phyloP scores from a whole-genome alignment of 306 rosid genomes.

The Canavalia gladiata region DNA sequence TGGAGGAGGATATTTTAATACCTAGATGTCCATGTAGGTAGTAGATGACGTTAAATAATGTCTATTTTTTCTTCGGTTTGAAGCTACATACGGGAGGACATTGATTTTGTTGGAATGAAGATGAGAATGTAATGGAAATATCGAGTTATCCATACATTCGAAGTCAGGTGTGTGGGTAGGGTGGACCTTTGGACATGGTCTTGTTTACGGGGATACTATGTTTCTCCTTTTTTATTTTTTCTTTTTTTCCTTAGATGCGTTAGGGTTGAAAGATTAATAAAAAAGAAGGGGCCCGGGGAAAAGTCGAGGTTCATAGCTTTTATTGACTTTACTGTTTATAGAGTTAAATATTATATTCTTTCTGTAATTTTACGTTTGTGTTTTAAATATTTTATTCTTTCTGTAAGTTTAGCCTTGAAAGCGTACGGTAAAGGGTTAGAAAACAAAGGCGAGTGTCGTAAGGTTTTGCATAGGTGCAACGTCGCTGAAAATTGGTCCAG shows the following conservation, averaged over 20 bases:
- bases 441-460: no score
- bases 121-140: constrained; percentile 39
- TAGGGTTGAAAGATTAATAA: constrained; percentile 9
- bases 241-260: constrained; percentile 4
- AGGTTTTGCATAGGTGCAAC: no score
- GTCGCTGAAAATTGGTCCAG: no score
- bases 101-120: constrained; percentile 46
- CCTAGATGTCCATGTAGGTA: constrained; percentile 41
- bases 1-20: constrained; percentile 55
- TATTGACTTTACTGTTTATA: constrained; percentile 5
- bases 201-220: not conserved
- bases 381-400: no score
- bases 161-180: constrained; percentile 24
- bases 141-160: constrained; percentile 23
- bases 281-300: not conserved
- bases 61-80: constrained; percentile 9
- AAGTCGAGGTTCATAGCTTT: constrained; percentile 29
- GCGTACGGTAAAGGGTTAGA: no score
- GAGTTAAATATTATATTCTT: constrained; percentile 26
- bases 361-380: constrained; percentile 22
- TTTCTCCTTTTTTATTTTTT: not conserved
- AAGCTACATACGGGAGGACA: constrained; percentile 42
- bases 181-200: not conserved
- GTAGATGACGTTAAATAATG: constrained; percentile 40
- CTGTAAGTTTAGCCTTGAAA: no score